A percentile compares a stretch with the other conserved stretches of the same genome.
Evolutionary conservation across 176 grass and related monocot species (phyloP).

Genomic region (Oropetium thomaeum): DNA sequence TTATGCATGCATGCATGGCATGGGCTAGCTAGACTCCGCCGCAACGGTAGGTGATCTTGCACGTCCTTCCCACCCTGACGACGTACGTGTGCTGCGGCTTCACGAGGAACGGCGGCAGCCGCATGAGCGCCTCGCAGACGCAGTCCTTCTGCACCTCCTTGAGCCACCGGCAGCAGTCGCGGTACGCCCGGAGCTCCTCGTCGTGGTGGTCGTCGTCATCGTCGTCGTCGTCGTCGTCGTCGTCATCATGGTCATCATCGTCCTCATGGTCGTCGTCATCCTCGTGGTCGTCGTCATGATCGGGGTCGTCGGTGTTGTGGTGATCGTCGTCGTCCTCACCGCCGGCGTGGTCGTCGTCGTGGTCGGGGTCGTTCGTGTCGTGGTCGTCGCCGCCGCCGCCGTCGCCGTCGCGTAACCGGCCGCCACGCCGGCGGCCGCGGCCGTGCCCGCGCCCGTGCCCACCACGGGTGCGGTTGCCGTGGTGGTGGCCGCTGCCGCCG

Average conservation of each 20-base stretch:
- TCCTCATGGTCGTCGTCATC: not conserved
- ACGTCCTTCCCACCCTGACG: slow-evolving; percentile 55
- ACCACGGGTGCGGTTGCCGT: slow-evolving; percentile 30
- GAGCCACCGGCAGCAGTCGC: slow-evolving; percentile 81
- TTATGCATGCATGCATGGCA: no score
- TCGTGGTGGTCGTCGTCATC: slow-evolving; percentile 35
- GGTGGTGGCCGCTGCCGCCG: not conserved
- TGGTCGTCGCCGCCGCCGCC: slow-evolving; percentile 24
- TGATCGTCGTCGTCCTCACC: not conserved
- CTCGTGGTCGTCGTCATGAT: slow-evolving; percentile 20
- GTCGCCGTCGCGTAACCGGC: no score
- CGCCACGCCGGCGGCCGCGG: slow-evolving; percentile 14
- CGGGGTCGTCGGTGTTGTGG: not conserved
- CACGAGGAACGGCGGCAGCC: slow-evolving; percentile 68
- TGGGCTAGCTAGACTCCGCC: slow-evolving; percentile 37
- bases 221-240: not conserved
- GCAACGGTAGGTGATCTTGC: slow-evolving; percentile 59
- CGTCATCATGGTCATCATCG: not conserved
- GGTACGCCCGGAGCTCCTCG: slow-evolving; percentile 51
- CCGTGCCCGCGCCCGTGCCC: not conserved
- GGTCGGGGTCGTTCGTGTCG: slow-evolving; percentile 12
- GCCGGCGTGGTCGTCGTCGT: not conserved
- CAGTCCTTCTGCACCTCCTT: slow-evolving; percentile 76
- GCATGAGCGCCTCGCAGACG: slow-evolving; percentile 68
- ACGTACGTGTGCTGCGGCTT: slow-evolving; percentile 80